phyloP scores from a whole-genome alignment of 2,329 filamentous ascomycete species.

The Zopfia rhizophila region DNA sequence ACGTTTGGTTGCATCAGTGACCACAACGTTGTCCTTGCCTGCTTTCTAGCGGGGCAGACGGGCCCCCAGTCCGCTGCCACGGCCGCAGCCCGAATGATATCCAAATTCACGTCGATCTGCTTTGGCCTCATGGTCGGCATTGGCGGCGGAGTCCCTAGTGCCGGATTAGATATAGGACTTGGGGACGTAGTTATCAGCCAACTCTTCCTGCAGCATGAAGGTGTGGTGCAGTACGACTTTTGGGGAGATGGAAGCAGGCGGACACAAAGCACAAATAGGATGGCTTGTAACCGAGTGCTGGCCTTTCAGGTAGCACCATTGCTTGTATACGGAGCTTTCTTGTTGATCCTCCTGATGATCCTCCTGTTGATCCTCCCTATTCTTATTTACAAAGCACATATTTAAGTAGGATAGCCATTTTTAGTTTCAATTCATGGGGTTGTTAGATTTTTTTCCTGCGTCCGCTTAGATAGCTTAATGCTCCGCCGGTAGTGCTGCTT shows the following conservation, averaged over 20 bases:
- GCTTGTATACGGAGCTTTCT: too few relatives aligned
- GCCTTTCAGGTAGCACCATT: too few relatives aligned
- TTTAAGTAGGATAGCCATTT: too few relatives aligned
- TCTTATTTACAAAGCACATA: too few relatives aligned
- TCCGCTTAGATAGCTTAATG: too few relatives aligned
- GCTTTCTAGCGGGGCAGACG: constrained; percentile 33
- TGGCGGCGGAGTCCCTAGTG: neutral
- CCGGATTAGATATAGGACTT: constrained; percentile 11
- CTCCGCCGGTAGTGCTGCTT: too few relatives aligned
- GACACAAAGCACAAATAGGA: too few relatives aligned
- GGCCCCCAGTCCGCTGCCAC: constrained; percentile 42
- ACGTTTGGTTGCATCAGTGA: constrained; percentile 36
- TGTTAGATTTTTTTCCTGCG: too few relatives aligned
- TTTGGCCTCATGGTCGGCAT: constrained; percentile 32
- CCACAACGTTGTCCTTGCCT: constrained; percentile 47
- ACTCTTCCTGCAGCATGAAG: neutral
- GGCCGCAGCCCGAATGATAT: constrained; percentile 33
- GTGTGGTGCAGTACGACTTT: neutral
- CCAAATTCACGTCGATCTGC: constrained; percentile 32
- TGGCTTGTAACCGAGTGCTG: too few relatives aligned
- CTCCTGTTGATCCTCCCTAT: too few relatives aligned
- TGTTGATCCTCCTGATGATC: too few relatives aligned
- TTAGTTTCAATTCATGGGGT: too few relatives aligned
- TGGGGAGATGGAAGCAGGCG: neutral
- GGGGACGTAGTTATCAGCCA: neutral